phyloP scores from a whole-genome alignment of 768 basidiomycete species.

The Amanita thiersii region DNA sequence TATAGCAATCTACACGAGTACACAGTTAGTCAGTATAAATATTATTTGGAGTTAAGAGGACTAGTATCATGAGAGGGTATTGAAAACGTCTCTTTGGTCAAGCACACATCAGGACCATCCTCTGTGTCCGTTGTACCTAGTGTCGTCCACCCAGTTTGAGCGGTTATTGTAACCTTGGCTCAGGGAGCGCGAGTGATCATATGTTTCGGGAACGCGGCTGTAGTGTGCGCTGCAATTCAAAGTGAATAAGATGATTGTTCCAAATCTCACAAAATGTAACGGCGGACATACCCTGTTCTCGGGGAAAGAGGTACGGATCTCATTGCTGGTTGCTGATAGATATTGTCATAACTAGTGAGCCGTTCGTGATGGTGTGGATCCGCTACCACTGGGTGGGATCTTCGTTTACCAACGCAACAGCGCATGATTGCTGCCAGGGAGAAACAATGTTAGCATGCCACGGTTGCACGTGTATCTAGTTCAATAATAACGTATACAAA shows the following conservation, averaged over 20 bases:
- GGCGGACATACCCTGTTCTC: slow-evolving; percentile 19
- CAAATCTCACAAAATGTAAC: slow-evolving; percentile 2
- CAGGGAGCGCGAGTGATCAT: slow-evolving; percentile 18
- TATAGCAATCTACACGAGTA: no score
- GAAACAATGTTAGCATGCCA: neutral
- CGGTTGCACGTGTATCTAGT: neutral
- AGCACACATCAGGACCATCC: slow-evolving; percentile 7
- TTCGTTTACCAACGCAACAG: slow-evolving; percentile 21
- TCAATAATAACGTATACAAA: slow-evolving; percentile 1
- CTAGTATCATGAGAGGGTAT: no score
- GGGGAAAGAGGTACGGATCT: slow-evolving; percentile 5
- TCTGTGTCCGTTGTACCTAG: slow-evolving; percentile 29
- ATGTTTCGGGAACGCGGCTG: slow-evolving; percentile 21
- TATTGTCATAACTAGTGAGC: slow-evolving; percentile 15
- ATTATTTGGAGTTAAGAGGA: no score
- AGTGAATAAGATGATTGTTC: slow-evolving; percentile 5
- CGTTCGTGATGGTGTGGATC: slow-evolving; percentile 14
- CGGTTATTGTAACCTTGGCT: slow-evolving; percentile 22
- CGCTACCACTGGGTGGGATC: slow-evolving; percentile 1
- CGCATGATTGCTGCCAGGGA: slow-evolving; percentile 25
- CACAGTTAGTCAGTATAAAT: no score
- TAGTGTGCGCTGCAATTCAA: slow-evolving; percentile 18
- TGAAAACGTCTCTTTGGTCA: no score
- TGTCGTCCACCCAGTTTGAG: slow-evolving; percentile 38
- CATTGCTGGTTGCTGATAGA: slow-evolving; percentile 1